Evolutionary conservation across 2,329 filamentous ascomycete genomes (phyloP).

Genomic region (Cytospora chrysosperma): DNA sequence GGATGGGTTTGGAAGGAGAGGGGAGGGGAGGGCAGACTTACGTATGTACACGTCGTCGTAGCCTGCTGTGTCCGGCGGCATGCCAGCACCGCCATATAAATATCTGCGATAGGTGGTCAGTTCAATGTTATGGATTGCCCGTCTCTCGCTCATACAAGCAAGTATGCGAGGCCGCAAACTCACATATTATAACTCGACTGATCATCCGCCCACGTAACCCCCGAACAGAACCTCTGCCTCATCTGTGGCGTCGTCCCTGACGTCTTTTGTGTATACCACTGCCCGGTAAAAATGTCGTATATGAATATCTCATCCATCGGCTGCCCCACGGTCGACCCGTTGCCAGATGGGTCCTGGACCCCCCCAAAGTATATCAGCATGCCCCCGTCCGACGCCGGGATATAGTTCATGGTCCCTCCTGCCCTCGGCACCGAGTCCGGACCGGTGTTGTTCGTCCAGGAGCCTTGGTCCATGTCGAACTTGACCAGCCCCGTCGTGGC

Average conservation of each 20-base stretch:
- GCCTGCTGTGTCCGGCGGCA: slow-evolving; percentile 46
- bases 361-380: slow-evolving; percentile 64
- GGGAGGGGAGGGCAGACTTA: background rate
- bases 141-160: slow-evolving; percentile 18
- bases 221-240: slow-evolving; percentile 60
- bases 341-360: slow-evolving; percentile 45
- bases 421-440: slow-evolving; percentile 54
- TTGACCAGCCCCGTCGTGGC: slow-evolving; percentile 53
- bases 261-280: slow-evolving; percentile 61
- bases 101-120: slow-evolving; percentile 47
- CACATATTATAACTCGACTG: slow-evolving; percentile 65
- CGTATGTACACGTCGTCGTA: slow-evolving; percentile 62
- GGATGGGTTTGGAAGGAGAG: too few relatives aligned
- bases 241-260: slow-evolving; percentile 51
- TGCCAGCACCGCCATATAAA: slow-evolving; percentile 57
- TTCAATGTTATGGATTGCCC: background rate
- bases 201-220: slow-evolving; percentile 58
- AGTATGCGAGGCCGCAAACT: slow-evolving; percentile 30
- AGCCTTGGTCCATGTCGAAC: slow-evolving; percentile 54
- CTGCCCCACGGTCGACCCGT: slow-evolving; percentile 47
- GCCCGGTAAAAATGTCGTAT: slow-evolving; percentile 58
- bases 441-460: slow-evolving; percentile 53
- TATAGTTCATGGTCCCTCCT: slow-evolving; percentile 59
- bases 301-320: slow-evolving; percentile 54
- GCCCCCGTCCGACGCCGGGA: slow-evolving; percentile 59